A percentile compares a stretch with the other conserved stretches of the same genome.
phyloP scores from a whole-genome alignment of 1,284 basidiomycete species.

The Tilletia indica region DNA sequence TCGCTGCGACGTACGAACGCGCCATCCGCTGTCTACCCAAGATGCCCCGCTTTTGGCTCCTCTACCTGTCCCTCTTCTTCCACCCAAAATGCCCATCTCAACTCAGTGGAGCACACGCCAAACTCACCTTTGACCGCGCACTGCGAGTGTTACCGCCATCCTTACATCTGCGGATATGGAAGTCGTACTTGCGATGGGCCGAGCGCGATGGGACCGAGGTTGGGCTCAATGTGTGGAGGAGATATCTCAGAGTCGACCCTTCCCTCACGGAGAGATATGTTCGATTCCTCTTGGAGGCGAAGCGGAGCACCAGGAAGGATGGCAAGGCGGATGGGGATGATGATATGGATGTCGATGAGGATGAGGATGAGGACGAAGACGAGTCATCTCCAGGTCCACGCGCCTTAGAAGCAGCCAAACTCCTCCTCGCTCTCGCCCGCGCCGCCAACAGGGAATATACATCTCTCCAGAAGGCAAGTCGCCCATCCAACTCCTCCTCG shows the following conservation, averaged over 20 bases:
- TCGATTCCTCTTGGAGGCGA: constrained; percentile 33
- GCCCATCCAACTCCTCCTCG: constrained; percentile 86
- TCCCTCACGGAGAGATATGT: constrained; percentile 53
- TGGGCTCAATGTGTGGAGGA: constrained; percentile 77
- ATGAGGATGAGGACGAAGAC: constrained; percentile 26
- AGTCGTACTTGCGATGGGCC: constrained; percentile 90
- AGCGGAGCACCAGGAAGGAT: constrained; percentile 19
- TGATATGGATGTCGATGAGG: constrained; percentile 30
- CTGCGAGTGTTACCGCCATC: constrained; percentile 89
- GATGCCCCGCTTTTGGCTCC: constrained; percentile 90
- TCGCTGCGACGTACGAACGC: constrained; percentile 85
- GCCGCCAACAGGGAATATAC: constrained; percentile 81
- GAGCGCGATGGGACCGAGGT: constrained; percentile 63
- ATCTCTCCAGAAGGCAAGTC: constrained; percentile 88
- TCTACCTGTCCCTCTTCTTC: constrained; percentile 84
- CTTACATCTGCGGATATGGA: constrained; percentile 91
- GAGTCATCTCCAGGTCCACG: constrained; percentile 55
- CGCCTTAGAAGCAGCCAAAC: constrained; percentile 88
- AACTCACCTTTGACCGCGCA: constrained; percentile 90
- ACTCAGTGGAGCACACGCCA: constrained; percentile 83
- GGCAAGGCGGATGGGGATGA: constrained; percentile 26
- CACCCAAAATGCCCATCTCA: constrained; percentile 84
- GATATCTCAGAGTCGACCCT: constrained; percentile 70
- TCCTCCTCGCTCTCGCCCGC: constrained; percentile 77
- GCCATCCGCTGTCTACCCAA: constrained; percentile 89